Conservation (phyloP, 805 yeast genomes). For the Lachancea quebecensis region DNA sequence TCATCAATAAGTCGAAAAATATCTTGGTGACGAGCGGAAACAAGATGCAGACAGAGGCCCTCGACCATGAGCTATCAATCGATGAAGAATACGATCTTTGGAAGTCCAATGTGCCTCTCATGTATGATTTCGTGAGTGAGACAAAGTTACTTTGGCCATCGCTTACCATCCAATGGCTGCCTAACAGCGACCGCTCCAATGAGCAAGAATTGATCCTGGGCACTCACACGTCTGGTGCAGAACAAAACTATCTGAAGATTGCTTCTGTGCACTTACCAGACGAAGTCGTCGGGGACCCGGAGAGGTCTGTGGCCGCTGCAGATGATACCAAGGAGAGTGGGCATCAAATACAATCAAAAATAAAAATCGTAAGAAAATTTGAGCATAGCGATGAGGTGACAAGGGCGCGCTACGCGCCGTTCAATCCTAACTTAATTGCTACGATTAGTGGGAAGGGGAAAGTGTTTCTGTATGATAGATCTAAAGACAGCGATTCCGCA, state of each 20-base stretch:
- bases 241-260: slow-evolving; percentile 56
- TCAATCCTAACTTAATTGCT: slow-evolving; percentile 46
- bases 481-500: slow-evolving; percentile 25
- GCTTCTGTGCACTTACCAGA: slow-evolving; percentile 55
- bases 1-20: too few species aligned
- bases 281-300: slow-evolving; percentile 23
- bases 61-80: slow-evolving; percentile 20
- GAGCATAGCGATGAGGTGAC: slow-evolving; percentile 61
- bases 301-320: slow-evolving; percentile 18
- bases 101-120: slow-evolving; percentile 72
- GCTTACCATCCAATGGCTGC: slow-evolving; percentile 71
- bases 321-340: slow-evolving; percentile 15
- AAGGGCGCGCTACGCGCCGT: slow-evolving; percentile 67
- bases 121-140: slow-evolving; percentile 79
- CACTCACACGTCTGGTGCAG: slow-evolving; percentile 69
- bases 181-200: slow-evolving; percentile 29
- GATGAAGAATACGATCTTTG: slow-evolving; percentile 66
- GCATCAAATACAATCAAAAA: slow-evolving; percentile 36
- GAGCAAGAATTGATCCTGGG: slow-evolving; percentile 55
- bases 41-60: background rate
- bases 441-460: slow-evolving; percentile 65
- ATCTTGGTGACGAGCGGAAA: background rate
- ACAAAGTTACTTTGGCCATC: slow-evolving; percentile 81
- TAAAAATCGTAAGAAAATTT: slow-evolving; percentile 55
- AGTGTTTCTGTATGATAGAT: slow-evolving; percentile 45